Evolutionary conservation across 768 basidiomycete species (phyloP).

Genomic region (Suillus hirtellus): DNA sequence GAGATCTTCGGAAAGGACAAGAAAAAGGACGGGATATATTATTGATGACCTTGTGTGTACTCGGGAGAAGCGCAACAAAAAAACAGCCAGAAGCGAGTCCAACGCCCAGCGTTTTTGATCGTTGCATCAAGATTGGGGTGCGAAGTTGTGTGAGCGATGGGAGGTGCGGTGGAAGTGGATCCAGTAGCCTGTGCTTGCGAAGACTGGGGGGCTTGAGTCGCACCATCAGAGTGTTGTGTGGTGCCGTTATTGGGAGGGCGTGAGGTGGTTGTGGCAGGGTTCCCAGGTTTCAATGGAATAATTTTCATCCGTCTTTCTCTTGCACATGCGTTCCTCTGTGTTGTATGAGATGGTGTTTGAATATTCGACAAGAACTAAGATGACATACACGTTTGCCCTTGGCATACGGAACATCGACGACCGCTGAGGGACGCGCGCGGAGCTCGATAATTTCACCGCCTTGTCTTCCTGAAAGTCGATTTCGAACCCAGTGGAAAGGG

Average conservation of each 20-base stretch:
- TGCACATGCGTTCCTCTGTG: neutral
- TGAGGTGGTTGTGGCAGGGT: neutral
- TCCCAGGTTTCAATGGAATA: neutral
- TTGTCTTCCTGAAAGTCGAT: neutral
- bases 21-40: no score
- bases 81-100: no score
- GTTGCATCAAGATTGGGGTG: no score
- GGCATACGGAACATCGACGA: neutral
- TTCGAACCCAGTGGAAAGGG: neutral
- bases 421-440: accelerated
- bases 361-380: neutral
- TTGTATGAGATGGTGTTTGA: neutral
- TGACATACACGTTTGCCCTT: neutral
- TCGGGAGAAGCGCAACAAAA: no score
- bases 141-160: no score
- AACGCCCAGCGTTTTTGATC: no score
- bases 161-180: no score
- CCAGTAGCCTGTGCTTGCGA: neutral
- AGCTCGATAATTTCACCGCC: neutral
- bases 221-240: neutral
- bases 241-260: neutral
- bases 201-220: neutral
- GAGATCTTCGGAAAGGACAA: no score
- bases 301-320: neutral
- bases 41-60: no score